phyloP scores from a whole-genome alignment of 2,329 filamentous ascomycete species.

The Blastomyces gilchristii region DNA sequence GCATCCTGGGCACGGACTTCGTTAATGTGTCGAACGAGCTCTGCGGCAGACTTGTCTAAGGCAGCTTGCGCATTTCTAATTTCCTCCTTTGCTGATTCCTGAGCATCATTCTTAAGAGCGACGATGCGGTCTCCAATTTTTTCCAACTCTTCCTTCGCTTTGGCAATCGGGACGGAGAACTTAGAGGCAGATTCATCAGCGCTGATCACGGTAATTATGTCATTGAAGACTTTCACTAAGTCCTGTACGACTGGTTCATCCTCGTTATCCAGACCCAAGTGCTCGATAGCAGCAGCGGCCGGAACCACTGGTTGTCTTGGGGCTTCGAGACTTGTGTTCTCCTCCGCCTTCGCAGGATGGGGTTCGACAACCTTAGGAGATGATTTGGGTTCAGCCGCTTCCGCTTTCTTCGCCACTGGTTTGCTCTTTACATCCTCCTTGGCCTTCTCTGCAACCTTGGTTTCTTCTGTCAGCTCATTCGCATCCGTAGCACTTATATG shows the following conservation, averaged over 20 bases:
- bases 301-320: constrained; percentile 30
- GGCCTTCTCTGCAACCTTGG: constrained; percentile 16
- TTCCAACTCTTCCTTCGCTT: constrained; percentile 73
- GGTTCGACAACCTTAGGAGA: constrained; percentile 24
- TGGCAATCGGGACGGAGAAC: constrained; percentile 66
- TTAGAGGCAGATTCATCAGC: constrained; percentile 68
- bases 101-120: constrained; percentile 57
- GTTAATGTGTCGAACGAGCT: constrained; percentile 83
- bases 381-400: constrained; percentile 26
- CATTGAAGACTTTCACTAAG: constrained; percentile 88
- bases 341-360: constrained; percentile 21
- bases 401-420: constrained; percentile 19
- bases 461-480: constrained; percentile 14
- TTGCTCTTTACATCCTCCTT: constrained; percentile 19
- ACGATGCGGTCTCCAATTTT: constrained; percentile 71
- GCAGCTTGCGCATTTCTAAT: constrained; percentile 61
- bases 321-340: constrained; percentile 15
- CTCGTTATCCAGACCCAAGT: constrained; percentile 62
- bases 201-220: constrained; percentile 88
- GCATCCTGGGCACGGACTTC: constrained; percentile 72
- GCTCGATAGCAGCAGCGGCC: constrained; percentile 60
- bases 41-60: constrained; percentile 77
- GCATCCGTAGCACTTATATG: constrained; percentile 37
- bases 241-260: constrained; percentile 85
- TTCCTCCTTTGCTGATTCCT: constrained; percentile 62